These are phyloP conservation scores for Escallonia rubra DNA, from an alignment of 129 eudicot species.

Conservation along the genomic window DNA sequence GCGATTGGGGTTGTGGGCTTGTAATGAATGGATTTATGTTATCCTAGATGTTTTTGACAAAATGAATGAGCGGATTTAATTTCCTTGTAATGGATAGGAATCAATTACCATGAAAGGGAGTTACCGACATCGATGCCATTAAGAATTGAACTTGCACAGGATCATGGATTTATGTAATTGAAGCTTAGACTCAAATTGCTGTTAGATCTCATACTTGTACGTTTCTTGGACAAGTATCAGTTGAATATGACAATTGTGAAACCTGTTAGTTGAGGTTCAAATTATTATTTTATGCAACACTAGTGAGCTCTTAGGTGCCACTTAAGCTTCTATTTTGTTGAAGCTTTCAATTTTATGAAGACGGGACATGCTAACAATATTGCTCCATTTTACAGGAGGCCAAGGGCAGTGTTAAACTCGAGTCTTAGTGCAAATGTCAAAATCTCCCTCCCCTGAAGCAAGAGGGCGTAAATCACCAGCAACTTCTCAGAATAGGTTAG, in stretches of 20 bases:
- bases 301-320: too few species aligned
- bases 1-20: too few species aligned
- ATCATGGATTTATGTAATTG: too few species aligned
- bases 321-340: not conserved
- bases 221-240: not conserved
- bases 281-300: too few species aligned
- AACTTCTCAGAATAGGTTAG: slow-evolving; percentile 28
- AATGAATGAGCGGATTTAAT: too few species aligned
- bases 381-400: slow-evolving; percentile 32
- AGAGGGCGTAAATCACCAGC: slow-evolving; percentile 26
- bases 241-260: not conserved
- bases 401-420: slow-evolving; percentile 20
- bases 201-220: not conserved
- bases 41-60: too few species aligned
- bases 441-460: slow-evolving; percentile 31
- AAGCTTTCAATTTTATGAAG: not conserved
- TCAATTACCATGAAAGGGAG: too few species aligned
- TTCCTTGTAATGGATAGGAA: too few species aligned
- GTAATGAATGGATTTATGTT: too few species aligned
- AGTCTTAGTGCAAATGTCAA: slow-evolving; percentile 46
- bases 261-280: not conserved
- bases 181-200: too few species aligned
- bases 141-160: too few species aligned
- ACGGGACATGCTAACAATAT: slow-evolving; percentile 1
- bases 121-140: too few species aligned